Base-by-base conservation (phyloP, 768 basidiomycete species). In the Boletus speciosus region DNA sequence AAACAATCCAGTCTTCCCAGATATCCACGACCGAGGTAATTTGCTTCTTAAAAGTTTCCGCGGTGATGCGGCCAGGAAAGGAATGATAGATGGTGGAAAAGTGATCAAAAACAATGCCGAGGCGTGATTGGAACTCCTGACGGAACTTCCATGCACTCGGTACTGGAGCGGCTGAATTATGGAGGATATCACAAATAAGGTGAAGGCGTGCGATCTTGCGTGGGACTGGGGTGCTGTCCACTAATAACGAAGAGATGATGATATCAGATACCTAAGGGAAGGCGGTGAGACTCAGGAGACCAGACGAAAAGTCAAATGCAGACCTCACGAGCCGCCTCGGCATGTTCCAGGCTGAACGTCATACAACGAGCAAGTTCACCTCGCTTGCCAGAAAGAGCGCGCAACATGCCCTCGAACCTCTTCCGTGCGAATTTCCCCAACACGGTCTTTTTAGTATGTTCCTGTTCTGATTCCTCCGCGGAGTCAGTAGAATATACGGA, bases 1-100 rank as follows among this genome's bases (percentile, higher is more conserved):
- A 98, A 32, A 98, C 90, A 54, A 98, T 95, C 94, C 95, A 96
- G 67, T 97, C 88, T 66, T 98, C 97, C 94, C 97, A 98, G 31
- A 98, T 87, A 64, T 98, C 95, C 6, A 98, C 80, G 16, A 98
- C 84, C 8, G 85, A 75, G 6, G 83, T 85, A 55, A 98, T 92
- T 70, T 98, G 93, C 60, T 87, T 88, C 74, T 90, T 95, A 79
- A 98, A 99, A 1, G 88, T 86, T 60, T 98, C 95, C 12, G 96
- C 96, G 2, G 94, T 96, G 68, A 99, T 94, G 47, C 93, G 80
- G 2, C 96, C 96, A 3, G 94, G 93, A 68, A 98, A 98, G 8
- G 94, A 94, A 57, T 93, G 89, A 66, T 97, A 94, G 50, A 99
- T 92, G 43, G 86, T 89, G 23, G 88, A 89, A 31, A 99, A 78